These are phyloP conservation scores for Camellia lanceoleosa DNA, from an alignment of 148 eudicot species.

Conservation along the genomic window DNA sequence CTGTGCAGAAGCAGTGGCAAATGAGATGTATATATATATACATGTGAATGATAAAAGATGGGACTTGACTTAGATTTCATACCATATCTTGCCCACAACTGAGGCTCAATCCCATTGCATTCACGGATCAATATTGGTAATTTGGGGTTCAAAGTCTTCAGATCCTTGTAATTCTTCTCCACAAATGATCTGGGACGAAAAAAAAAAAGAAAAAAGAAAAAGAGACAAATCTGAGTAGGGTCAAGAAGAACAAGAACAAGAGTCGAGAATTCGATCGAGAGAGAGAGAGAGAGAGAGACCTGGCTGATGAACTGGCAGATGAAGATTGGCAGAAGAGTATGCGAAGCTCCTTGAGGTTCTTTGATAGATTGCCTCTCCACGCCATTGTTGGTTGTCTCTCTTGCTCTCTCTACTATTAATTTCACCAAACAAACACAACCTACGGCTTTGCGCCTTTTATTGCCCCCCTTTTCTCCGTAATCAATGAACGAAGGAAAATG, in stretches of 20 bases:
- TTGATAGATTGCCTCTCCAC: slow-evolving; percentile 69
- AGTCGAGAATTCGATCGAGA: neutral
- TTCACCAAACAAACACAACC: slow-evolving; percentile 12
- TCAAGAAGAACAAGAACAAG: neutral
- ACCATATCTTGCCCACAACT: slow-evolving; percentile 98
- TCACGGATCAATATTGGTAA: slow-evolving; percentile 91
- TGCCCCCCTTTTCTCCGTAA: too few species aligned
- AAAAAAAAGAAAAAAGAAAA: neutral
- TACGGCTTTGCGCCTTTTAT: slow-evolving; percentile 24
- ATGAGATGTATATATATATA: too few species aligned
- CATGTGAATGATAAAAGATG: too few species aligned
- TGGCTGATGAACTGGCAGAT: slow-evolving; percentile 74
- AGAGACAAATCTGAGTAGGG: neutral
- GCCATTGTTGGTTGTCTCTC: slow-evolving; percentile 43
- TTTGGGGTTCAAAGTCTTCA: slow-evolving; percentile 81
- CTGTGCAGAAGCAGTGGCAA: neutral
- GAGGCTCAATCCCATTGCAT: slow-evolving; percentile 78
- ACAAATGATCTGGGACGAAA: slow-evolving; percentile 54
- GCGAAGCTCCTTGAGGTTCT: slow-evolving; percentile 82
- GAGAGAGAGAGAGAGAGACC: slow-evolving; percentile 37
- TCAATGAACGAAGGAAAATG: neutral
- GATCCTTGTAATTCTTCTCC: slow-evolving; percentile 85
- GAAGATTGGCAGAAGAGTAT: slow-evolving; percentile 78
- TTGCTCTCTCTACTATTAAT: neutral
- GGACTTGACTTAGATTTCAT: neutral